Conservation (phyloP, 2,329 filamentous ascomycete genomes). For the Ophiostoma australiae region DNA sequence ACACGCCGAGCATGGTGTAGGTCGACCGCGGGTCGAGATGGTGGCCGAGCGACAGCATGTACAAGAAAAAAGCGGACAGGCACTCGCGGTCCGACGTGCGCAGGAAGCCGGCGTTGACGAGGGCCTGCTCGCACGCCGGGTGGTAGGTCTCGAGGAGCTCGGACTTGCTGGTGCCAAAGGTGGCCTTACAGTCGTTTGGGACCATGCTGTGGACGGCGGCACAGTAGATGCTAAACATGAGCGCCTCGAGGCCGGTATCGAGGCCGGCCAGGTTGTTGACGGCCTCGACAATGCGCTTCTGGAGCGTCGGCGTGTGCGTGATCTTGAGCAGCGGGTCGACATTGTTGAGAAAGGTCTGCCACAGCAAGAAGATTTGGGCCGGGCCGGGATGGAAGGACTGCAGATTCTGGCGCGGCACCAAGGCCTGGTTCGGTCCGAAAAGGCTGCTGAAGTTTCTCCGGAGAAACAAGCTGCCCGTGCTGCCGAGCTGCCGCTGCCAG, state of each 20-base stretch:
- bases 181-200: conserved; percentile 39
- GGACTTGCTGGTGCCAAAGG: conserved; percentile 41
- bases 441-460: conserved; percentile 31
- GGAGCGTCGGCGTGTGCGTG: conserved; percentile 52
- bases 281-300: conserved; percentile 49
- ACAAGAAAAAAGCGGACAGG: conserved; percentile 53
- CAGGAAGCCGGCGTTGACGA: conserved; percentile 48
- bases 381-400: conserved; percentile 47
- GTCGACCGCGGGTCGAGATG: conserved; percentile 46
- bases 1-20: conserved; percentile 49
- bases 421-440: conserved; percentile 43
- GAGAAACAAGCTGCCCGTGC: conserved; percentile 41
- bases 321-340: conserved; percentile 57
- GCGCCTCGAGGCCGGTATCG: conserved; percentile 42
- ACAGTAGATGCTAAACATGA: conserved; percentile 53
- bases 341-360: conserved; percentile 56
- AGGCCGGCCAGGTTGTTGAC: conserved; percentile 38
- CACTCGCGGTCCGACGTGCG: conserved; percentile 48
- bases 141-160: conserved; percentile 43
- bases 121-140: conserved; percentile 48
- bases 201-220: conserved; percentile 41
- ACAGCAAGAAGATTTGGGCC: conserved; percentile 45
- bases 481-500: conserved; percentile 22
- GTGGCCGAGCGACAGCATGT: conserved; percentile 46
- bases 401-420: conserved; percentile 33